Evolutionary conservation across 139 green algal species (phyloP).

Genomic region (Volvox reticuliferus): DNA sequence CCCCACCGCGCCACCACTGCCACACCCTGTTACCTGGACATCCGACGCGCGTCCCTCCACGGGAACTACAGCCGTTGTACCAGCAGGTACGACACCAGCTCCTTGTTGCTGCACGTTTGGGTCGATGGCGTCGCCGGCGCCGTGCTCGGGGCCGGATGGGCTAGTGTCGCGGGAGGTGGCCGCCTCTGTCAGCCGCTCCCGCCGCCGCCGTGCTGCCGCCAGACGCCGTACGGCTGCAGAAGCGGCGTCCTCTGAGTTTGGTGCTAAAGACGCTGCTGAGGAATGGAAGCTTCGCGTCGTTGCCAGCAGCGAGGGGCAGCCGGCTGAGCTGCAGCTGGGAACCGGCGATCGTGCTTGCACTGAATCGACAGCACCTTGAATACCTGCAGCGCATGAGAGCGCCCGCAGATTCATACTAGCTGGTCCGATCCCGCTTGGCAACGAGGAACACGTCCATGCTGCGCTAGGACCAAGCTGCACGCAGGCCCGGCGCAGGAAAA

Average conservation of each 20-base stretch:
- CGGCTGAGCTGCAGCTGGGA: background rate
- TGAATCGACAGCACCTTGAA: too few relatives aligned
- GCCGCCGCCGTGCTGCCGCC: background rate
- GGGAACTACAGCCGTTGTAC: slow-evolving; percentile 22
- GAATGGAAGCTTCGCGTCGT: background rate
- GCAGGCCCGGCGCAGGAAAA: background rate
- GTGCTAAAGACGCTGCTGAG: background rate
- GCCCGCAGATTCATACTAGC: background rate
- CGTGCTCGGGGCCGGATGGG: background rate
- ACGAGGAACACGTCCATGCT: too few relatives aligned
- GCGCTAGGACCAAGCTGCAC: background rate
- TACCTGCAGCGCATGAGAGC: background rate
- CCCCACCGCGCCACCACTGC: too few relatives aligned
- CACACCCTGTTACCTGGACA: slow-evolving; percentile 10
- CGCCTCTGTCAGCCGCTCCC: slow-evolving; percentile 2
- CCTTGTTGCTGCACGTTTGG: slow-evolving; percentile 8
- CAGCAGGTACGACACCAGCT: background rate
- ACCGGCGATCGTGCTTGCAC: background rate
- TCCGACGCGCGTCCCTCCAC: slow-evolving; percentile 38
- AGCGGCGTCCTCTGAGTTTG: background rate
- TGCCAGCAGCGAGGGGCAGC: background rate
- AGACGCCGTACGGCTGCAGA: slow-evolving; percentile 9
- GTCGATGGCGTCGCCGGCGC: background rate
- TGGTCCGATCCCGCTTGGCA: background rate
- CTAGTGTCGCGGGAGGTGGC: background rate